Evolutionary conservation across 208 protist genomes (phyloP).

Genomic region (Crithidia expoeki): DNA sequence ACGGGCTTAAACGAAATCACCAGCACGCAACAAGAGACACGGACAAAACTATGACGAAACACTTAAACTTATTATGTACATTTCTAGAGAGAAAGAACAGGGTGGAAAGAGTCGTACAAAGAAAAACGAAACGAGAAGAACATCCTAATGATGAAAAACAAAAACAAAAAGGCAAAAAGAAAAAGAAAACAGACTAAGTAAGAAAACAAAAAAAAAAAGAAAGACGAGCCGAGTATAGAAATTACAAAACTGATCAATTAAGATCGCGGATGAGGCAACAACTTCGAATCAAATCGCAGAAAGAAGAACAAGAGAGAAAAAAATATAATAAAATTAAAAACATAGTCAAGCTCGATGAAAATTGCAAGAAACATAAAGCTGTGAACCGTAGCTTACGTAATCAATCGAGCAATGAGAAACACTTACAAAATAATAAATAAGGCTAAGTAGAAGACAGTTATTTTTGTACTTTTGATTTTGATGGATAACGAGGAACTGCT

Average conservation of each 20-base stretch:
- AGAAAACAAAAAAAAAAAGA: not conserved
- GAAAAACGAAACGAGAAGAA: not conserved
- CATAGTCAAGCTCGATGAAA: not conserved
- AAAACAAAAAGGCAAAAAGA: not conserved
- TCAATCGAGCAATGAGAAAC: not conserved
- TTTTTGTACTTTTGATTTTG: too few species aligned
- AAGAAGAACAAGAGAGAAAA: not conserved
- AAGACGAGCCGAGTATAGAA: not conserved
- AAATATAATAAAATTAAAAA: not conserved
- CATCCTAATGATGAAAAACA: not conserved
- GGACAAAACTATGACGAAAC: too few species aligned
- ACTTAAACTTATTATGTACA: too few species aligned
- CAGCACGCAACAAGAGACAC: too few species aligned
- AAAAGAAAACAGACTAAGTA: too few species aligned
- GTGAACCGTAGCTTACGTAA: not conserved
- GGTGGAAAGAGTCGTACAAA: too few species aligned
- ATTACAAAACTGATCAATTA: not conserved
- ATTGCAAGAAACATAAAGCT: not conserved
- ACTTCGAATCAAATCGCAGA: slow-evolving; percentile 6
- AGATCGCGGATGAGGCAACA: not conserved
- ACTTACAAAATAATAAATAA: not conserved
- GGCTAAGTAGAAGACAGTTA: not conserved
- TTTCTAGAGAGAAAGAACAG: not conserved
- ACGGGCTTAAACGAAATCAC: too few species aligned
- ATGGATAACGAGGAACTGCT: too few species aligned